phyloP scores from a whole-genome alignment of 23 red algal genomes.

The Chondrus crispus region DNA sequence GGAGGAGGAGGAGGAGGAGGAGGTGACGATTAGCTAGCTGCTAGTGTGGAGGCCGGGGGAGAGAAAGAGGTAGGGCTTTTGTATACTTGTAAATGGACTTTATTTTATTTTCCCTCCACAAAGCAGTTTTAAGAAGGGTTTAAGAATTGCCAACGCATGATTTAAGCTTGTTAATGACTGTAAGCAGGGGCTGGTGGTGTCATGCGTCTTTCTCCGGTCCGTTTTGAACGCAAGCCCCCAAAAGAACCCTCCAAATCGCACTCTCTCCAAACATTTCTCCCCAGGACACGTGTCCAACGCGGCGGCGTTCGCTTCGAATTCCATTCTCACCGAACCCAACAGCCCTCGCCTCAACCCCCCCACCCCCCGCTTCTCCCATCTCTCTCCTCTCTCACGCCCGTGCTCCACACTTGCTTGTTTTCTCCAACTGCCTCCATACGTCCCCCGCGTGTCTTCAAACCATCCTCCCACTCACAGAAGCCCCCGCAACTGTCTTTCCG shows the following conservation, averaged over 20 bases:
- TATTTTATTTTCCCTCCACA: too few relatives aligned
- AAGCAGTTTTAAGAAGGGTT: too few relatives aligned
- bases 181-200: too few relatives aligned
- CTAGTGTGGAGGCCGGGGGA: too few relatives aligned
- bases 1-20: slow-evolving; percentile 4
- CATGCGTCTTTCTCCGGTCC: too few relatives aligned
- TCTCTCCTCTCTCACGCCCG: neutral
- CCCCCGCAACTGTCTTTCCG: neutral
- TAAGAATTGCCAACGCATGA: too few relatives aligned
- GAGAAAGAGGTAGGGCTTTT: too few relatives aligned
- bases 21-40: too few relatives aligned
- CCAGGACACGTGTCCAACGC: neutral
- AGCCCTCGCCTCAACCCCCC: neutral
- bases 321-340: neutral
- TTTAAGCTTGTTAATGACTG: too few relatives aligned
- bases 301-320: slow-evolving; percentile 8
- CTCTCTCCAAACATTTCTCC: neutral
- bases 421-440: too few relatives aligned
- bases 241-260: neutral
- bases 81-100: too few relatives aligned
- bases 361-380: neutral
- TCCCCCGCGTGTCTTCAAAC: neutral
- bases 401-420: neutral
- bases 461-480: neutral
- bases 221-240: too few relatives aligned